Base-by-base conservation (phyloP, 2,329 filamentous ascomycete genomes). In the Colletotrichum sp. region DNA sequence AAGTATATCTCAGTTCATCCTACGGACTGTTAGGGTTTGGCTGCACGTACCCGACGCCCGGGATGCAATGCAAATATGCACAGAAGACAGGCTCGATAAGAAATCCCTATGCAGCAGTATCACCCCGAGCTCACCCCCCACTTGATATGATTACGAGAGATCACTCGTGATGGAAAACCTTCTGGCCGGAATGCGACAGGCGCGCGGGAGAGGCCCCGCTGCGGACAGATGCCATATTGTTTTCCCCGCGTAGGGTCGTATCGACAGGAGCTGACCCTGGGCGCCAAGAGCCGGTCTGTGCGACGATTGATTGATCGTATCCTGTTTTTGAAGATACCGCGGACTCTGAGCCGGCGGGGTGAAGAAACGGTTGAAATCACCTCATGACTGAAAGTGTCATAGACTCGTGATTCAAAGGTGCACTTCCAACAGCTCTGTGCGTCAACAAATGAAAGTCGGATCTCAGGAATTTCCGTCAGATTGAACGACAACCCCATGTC, bases 401-500 rank as follows among this genome's bases (percentile, higher is more conserved):
- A 0, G 43, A 48, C 43, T 8, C 10, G 43, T 21, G 43, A 21
- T 48, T 8, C 5, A 48, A 48, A 48, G 10, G 3, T 48, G 43
- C n/a, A 13, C n/a, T 21, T 48, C 6, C 43, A 48, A 48, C 3
- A 4, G 10, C 18, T 48, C 43, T 48, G n/a, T 21, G 6, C 6
- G 4, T 48, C 0, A 1, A 43, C 18, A 43, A 48, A 48, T 2
- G 7, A 9, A 8, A 48, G n/a, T 21, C 10, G n/a, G 0, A 48
- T 48, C 43, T 21, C 6, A 21, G 2, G 6, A 2, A 13, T 13
- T 8, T 48, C n/a, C 43, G 3, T 48, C 10, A 48, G 3, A 21
- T 48, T 21, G 18, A 8, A 48, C 43, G n/a, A 21, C 10, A 21
- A 21, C 2, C 43, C 43, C n/a, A 48, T 48, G 10, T 9, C 4